Percentiles rank a stretch among this genome's conserved stretches.
Evolutionary conservation across 495 filamentous ascomycete species (phyloP).

Genomic region (Penicillium angulare): DNA sequence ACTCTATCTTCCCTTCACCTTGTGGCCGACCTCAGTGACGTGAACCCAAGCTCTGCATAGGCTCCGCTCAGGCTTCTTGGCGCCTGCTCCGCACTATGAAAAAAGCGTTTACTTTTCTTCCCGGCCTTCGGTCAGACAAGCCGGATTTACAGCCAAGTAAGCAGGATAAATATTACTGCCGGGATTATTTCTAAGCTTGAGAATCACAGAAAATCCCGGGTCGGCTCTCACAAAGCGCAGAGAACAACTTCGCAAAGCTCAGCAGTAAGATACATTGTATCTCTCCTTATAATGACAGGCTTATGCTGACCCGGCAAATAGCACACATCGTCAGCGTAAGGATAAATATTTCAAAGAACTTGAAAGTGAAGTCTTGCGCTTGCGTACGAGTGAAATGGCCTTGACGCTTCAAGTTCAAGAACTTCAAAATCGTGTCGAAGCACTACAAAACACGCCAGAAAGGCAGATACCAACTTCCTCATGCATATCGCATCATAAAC

Average conservation of each 20-base stretch:
- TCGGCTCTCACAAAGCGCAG: too few relatives aligned
- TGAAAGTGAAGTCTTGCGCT: slow-evolving; percentile 32
- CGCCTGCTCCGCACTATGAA: too few relatives aligned
- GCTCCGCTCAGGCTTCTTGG: too few relatives aligned
- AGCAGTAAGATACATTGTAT: slow-evolving; percentile 10
- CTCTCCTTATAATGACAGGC: not conserved
- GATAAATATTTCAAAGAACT: slow-evolving; percentile 37
- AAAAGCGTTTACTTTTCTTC: slow-evolving; percentile 11
- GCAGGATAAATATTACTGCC: not conserved
- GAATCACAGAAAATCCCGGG: too few relatives aligned
- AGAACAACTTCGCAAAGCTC: slow-evolving; percentile 25
- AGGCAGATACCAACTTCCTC: too few relatives aligned
- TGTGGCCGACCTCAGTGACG: not conserved
- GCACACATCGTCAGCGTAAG: slow-evolving; percentile 40
- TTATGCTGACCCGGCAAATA: slow-evolving; percentile 3
- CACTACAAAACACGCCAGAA: not conserved
- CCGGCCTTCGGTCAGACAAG: not conserved
- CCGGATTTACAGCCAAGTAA: not conserved
- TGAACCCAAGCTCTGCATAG: not conserved
- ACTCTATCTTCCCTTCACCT: too few relatives aligned
- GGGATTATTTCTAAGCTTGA: too few relatives aligned
- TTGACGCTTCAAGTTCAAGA: slow-evolving; percentile 24
- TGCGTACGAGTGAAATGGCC: slow-evolving; percentile 28
- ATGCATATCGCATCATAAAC: too few relatives aligned
- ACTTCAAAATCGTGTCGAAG: slow-evolving; percentile 3